A percentile compares a stretch with the other conserved stretches of the same genome.
phyloP scores from a whole-genome alignment of 306 rosid genomes.

The Biancaea sappan region DNA sequence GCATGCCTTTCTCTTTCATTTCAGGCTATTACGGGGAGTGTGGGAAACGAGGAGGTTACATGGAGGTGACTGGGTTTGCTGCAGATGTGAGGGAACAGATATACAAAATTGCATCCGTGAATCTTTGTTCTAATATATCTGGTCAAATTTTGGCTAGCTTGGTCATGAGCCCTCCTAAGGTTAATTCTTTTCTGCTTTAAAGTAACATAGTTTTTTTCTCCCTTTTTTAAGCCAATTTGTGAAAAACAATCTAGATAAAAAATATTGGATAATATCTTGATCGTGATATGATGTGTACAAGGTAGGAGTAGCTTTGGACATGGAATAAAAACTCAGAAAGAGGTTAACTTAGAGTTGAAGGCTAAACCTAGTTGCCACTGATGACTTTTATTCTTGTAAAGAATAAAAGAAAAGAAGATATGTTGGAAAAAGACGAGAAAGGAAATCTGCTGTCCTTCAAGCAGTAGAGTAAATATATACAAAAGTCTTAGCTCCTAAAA shows the following conservation, averaged over 20 bases:
- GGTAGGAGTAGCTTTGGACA: neutral
- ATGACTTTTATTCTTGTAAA: neutral
- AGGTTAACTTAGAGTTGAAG: neutral
- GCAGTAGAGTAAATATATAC: too few species aligned
- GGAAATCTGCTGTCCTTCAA: too few species aligned
- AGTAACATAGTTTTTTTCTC: neutral
- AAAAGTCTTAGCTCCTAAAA: too few species aligned
- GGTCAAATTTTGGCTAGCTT: conserved; percentile 74
- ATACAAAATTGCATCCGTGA: conserved; percentile 69
- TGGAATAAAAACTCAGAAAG: neutral
- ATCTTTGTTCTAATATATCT: conserved; percentile 74
- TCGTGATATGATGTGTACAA: neutral
- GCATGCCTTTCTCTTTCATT: conserved; percentile 13
- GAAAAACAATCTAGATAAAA: neutral
- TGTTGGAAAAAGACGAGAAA: too few species aligned
- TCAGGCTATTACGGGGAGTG: conserved; percentile 73
- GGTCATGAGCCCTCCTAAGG: conserved; percentile 81
- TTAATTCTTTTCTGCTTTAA: conserved; percentile 22
- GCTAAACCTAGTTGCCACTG: neutral
- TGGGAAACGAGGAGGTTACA: conserved; percentile 80
- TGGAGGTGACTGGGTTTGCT: conserved; percentile 71
- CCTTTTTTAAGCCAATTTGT: too few species aligned
- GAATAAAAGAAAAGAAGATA: too few species aligned
- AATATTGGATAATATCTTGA: neutral
- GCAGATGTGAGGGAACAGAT: conserved; percentile 69